phyloP scores from a whole-genome alignment of 1,139 yeast species.

The Blastobotrys persicus region DNA sequence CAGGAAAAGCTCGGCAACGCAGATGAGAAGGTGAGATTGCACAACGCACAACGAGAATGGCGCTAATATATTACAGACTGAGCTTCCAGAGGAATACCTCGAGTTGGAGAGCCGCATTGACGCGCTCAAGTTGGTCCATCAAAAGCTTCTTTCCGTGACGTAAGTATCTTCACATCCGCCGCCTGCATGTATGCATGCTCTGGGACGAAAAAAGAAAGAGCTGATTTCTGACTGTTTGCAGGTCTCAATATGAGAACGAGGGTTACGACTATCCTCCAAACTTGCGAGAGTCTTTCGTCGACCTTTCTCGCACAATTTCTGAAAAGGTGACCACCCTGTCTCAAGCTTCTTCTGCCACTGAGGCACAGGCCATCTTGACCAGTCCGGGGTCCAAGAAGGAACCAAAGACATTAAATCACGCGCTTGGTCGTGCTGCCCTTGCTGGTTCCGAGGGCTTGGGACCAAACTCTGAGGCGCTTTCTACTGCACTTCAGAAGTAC shows the following conservation, averaged over 20 bases:
- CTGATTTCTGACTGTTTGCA: constrained; percentile 9
- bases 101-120: constrained; percentile 76
- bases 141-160: constrained; percentile 70
- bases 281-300: constrained; percentile 65
- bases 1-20: constrained; percentile 79
- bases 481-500: constrained; percentile 49
- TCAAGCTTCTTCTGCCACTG: constrained; percentile 74
- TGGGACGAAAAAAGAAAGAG: background rate
- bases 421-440: constrained; percentile 74
- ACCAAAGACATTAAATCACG: constrained; percentile 84
- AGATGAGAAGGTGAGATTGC: constrained; percentile 52
- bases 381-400: constrained; percentile 57
- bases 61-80: constrained; percentile 45
- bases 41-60: background rate
- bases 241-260: constrained; percentile 66
- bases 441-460: constrained; percentile 47
- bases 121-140: constrained; percentile 68
- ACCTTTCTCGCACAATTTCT: constrained; percentile 66
- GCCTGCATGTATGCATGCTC: background rate
- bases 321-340: constrained; percentile 67
- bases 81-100: constrained; percentile 76
- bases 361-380: constrained; percentile 75
- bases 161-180: constrained; percentile 25
- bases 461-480: constrained; percentile 42
- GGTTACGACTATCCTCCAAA: constrained; percentile 86